Conservation (phyloP, 2,329 filamentous ascomycete genomes). For the Aureobasidium sp. region DNA sequence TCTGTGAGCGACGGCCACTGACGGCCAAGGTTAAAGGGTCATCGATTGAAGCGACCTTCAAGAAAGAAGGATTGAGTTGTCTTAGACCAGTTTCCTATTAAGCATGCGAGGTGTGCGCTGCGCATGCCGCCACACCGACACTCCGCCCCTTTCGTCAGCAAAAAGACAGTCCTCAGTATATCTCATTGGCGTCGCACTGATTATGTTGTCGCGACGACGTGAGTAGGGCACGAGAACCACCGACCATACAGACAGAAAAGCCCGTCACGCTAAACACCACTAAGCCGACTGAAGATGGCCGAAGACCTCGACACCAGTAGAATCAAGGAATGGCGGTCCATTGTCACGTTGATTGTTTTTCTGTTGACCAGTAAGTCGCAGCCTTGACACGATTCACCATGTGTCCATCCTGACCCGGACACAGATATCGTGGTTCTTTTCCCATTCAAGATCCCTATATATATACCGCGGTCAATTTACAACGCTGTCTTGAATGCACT, state of each 20-base stretch:
- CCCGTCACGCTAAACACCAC: neutral
- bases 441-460: slow-evolving; percentile 58
- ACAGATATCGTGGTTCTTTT: slow-evolving; percentile 62
- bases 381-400: neutral
- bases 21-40: neutral
- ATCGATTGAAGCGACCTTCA: neutral
- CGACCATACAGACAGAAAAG: neutral
- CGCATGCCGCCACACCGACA: neutral
- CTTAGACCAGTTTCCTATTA: neutral
- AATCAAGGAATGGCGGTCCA: slow-evolving; percentile 60
- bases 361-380: slow-evolving; percentile 57
- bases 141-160: neutral
- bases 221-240: neutral
- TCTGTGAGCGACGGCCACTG: neutral
- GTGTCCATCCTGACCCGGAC: slow-evolving; percentile 1
- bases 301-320: slow-evolving; percentile 41
- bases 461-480: slow-evolving; percentile 45
- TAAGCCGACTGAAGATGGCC: slow-evolving; percentile 20
- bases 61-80: neutral
- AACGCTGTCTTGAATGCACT: slow-evolving; percentile 39
- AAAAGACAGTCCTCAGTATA: neutral
- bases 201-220: neutral
- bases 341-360: slow-evolving; percentile 62
- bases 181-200: neutral
- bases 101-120: neutral